These are phyloP conservation scores for Selaginella moellendorffii DNA, from an alignment of 75 land plant species.

Conservation along the genomic window DNA sequence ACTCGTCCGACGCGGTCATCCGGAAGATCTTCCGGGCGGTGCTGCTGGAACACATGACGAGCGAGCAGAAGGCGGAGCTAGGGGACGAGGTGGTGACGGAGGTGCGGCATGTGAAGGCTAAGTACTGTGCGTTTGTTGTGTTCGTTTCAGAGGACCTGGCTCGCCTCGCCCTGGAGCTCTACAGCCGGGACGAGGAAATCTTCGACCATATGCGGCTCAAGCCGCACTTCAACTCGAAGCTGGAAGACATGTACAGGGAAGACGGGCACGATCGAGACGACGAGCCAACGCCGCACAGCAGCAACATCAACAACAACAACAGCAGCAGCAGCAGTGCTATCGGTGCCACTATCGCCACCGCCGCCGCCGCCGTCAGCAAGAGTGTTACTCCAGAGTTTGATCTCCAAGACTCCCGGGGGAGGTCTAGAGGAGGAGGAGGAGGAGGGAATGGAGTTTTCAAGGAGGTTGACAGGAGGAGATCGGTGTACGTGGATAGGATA, in stretches of 20 bases:
- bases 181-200: conserved; percentile 21
- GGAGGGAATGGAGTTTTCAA: conserved; percentile 14
- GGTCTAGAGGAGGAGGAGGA: too few relatives aligned
- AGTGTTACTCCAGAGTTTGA: not conserved
- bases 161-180: conserved; percentile 22
- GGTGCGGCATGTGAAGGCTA: conserved; percentile 18
- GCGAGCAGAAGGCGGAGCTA: not conserved
- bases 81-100: conserved; percentile 22
- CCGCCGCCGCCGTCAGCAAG: conserved; percentile 8
- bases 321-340: conserved; percentile 1
- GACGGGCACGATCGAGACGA: conserved; percentile 15
- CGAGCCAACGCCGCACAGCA: not conserved
- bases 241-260: conserved; percentile 22
- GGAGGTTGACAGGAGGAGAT: conserved; percentile 21
- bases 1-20: conserved; percentile 21
- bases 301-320: not conserved
- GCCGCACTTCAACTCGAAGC: conserved; percentile 23
- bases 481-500: conserved; percentile 19
- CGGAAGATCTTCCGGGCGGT: conserved; percentile 21
- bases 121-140: conserved; percentile 27
- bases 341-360: too few relatives aligned
- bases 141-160: conserved; percentile 26
- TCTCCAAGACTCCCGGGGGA: conserved; percentile 1
- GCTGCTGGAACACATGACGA: conserved; percentile 11
- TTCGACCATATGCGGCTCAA: conserved; percentile 24